Evolutionary conservation across 805 yeast genomes (phyloP), one percentile per base, ranked within the genome.

Genomic region (Candida succiphila): DNA sequence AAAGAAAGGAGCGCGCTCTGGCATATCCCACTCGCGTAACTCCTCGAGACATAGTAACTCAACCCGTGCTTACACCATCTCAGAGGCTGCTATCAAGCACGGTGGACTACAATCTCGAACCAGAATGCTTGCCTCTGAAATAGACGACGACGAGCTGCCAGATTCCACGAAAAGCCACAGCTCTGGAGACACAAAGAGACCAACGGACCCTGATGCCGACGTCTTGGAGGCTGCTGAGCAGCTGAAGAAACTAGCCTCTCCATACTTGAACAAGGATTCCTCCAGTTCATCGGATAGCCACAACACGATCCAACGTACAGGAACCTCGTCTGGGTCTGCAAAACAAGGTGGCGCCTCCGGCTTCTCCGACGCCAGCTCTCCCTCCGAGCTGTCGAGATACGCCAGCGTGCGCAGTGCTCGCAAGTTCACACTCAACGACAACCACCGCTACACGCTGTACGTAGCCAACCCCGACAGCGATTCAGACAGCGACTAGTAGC

Each of bases 61-160:
- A 2, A n/a, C n/a, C n/a, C n/a, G n/a, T n/a, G 13, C 25, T 4
- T 25, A 9, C 29, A 38, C 24, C 2, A 28, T 44, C 25, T 38
- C 48, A 9, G 54, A 54, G 36, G 51, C 57, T 17, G 79, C 74
- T 36, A 59, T 75, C 49, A 76, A 73, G 46, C 81, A 76, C 48
- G 80, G 81, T 5, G 74, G 63, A 47, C 60, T 72, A 37, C 67
- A 74, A 34, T 82, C 81, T 18, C 65, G 85, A 30, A 64, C 80
- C 41, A 65, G 92, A 31, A 63, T 81, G 55, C 60, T 82, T 38
- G 89, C 88, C 2, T 71, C 80, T 17, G 92, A 81, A 51, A 77
- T 81, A 25, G 88, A 78, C 40, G 85, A 79, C 35, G 72, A 64
- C 23, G 84, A 75, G 37, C 37, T 54, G 20, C 60, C 60, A 2